Evolutionary conservation across 805 yeast genomes (phyloP).

Genomic region (Candida hispaniensis): DNA sequence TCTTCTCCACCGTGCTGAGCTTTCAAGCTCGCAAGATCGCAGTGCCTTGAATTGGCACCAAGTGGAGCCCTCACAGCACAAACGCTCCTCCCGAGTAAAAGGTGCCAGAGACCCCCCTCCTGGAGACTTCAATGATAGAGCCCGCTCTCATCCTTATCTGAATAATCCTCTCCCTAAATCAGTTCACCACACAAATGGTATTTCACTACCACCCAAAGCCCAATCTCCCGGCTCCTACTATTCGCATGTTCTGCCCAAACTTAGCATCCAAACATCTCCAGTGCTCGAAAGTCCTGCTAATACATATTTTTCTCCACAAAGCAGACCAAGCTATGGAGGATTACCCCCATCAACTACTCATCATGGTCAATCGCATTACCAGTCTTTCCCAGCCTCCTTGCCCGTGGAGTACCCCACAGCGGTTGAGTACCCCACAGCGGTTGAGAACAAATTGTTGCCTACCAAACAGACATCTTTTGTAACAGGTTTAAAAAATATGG

Average conservation of each 20-base stretch:
- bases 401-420: background rate
- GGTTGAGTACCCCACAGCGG: background rate
- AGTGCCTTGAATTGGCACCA: too few species aligned
- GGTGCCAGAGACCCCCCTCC: background rate
- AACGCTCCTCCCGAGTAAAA: constrained; percentile 14
- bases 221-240: constrained; percentile 12
- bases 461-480: constrained; percentile 32
- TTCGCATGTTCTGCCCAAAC: constrained; percentile 11
- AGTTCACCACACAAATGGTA: constrained; percentile 9
- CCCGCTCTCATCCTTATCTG: constrained; percentile 9
- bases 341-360: background rate
- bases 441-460: constrained; percentile 6
- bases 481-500: constrained; percentile 70
- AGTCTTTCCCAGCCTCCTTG: constrained; percentile 12
- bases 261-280: constrained; percentile 7
- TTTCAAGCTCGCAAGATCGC: constrained; percentile 17
- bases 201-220: constrained; percentile 11
- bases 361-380: constrained; percentile 11
- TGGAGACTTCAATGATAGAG: too few species aligned
- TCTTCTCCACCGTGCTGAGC: constrained; percentile 17
- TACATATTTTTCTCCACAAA: constrained; percentile 9
- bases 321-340: constrained; percentile 3
- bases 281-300: constrained; percentile 11
- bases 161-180: constrained; percentile 13
- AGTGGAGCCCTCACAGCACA: constrained; percentile 19